Base-by-base conservation (phyloP, 2,329 filamentous ascomycete species). In the Arachnomyces sp. region DNA sequence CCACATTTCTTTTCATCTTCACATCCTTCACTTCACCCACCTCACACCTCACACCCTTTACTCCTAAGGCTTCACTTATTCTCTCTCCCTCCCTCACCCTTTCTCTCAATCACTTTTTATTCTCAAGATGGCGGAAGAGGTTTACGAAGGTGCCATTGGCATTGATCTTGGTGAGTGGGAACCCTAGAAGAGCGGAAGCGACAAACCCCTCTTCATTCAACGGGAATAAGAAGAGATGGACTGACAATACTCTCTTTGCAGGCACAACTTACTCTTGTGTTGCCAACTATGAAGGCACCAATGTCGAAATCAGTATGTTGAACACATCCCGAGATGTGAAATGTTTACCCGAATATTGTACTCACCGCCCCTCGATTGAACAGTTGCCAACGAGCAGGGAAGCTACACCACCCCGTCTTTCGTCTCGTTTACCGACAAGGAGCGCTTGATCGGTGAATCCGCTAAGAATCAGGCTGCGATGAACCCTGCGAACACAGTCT, bases 401-500 rank as follows among this genome's bases (percentile, higher is more conserved):
- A 89, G 81, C 74, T 95, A 95, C 75, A 96, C 92, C 65, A 96
- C 92, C 51, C 92, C 92, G 55, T 96, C 92, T 43, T 98, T 95
- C 78, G 92, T 98, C 66, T 94, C 87, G 60, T 98, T 98, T 82
- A 95, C 88, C 67, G 83, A 90, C 62, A 87, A 95, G 77, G 92
- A 98, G 80, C 89, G 92, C 72, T 76, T 98, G 74, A 96, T 96
- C 65, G 92, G 92, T 77, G 92, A 96, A 80, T 90, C 92, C 47
- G 92, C 92, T 65, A 98, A 96, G 86, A 98, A 98, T 79, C 89
- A 95, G 82, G 92, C 90, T 65, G 90, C 92, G 63, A 95, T 96
- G 87, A 98, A 98, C 86, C 92, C 92, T 50, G 71, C 72, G 66
- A 96, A 96, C 78, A 98, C 92, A 59, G 79, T 98, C 73, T 98